Evolutionary conservation across 192 early-diverging fungal species (phyloP).

Genomic region (Backusella macrospora): DNA sequence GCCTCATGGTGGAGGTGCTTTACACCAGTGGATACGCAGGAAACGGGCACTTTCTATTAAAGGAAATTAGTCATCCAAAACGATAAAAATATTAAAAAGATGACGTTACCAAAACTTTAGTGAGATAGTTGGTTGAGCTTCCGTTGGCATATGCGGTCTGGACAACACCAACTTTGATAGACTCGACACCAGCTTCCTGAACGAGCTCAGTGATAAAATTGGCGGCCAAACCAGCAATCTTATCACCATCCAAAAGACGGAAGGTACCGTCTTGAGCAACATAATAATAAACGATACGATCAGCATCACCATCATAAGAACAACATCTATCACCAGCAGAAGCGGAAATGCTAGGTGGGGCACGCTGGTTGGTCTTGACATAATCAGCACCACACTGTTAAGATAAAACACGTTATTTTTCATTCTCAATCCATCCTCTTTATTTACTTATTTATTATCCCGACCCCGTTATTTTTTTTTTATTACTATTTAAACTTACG

Average conservation of each 20-base stretch:
- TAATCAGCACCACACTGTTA: conserved; percentile 92
- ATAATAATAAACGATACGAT: conserved; percentile 98
- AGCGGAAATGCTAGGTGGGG: conserved; percentile 72
- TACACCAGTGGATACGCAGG: conserved; percentile 96
- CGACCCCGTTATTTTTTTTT: not conserved
- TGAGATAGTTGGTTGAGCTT: conserved; percentile 90
- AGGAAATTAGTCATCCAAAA: not conserved
- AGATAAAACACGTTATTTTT: not conserved
- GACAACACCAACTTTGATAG: conserved; percentile 90
- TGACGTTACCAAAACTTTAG: conserved; percentile 74
- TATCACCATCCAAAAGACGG: conserved; percentile 97
- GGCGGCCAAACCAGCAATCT: conserved; percentile 94
- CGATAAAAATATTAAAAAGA: not conserved
- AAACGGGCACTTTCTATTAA: conserved; percentile 84
- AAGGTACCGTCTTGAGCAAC: conserved; percentile 70
- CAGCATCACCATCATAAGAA: conserved; percentile 98
- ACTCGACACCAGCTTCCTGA: conserved; percentile 72
- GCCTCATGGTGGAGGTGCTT: conserved; percentile 99
- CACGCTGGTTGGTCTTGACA: conserved; percentile 90
- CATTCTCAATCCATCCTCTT: not conserved
- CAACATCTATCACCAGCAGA: conserved; percentile 72
- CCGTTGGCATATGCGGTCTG: conserved; percentile 99
- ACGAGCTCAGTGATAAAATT: conserved; percentile 93
- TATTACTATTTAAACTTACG: conserved; percentile 47
- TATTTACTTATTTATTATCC: conserved; percentile 2